Evolutionary conservation across 768 basidiomycete species (phyloP).

Genomic region (Boletus barrowsii): DNA sequence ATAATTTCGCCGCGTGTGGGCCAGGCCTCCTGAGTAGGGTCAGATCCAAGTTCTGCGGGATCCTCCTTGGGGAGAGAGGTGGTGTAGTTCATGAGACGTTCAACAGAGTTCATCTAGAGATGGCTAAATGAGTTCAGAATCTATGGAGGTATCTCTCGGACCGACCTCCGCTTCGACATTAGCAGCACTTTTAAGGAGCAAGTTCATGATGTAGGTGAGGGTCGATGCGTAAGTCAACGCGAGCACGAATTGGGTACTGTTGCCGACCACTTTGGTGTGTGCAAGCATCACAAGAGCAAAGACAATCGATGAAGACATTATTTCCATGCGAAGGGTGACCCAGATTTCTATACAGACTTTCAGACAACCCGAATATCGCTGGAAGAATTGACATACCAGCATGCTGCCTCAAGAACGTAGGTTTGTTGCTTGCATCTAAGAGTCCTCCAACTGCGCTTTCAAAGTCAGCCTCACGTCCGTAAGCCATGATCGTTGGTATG

Average conservation of each 20-base stretch:
- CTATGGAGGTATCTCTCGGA: neutral
- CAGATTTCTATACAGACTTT: slow-evolving; percentile 24
- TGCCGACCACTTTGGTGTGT: slow-evolving; percentile 24
- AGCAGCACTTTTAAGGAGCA: slow-evolving; percentile 26
- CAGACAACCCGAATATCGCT: neutral
- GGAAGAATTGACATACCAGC: slow-evolving; percentile 17
- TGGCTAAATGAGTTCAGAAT: neutral
- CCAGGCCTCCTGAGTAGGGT: slow-evolving; percentile 21
- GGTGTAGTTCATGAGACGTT: slow-evolving; percentile 28
- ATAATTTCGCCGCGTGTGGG: slow-evolving; percentile 57
- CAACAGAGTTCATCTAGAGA: slow-evolving; percentile 28
- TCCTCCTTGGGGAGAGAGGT: slow-evolving; percentile 24
- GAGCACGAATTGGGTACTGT: slow-evolving; percentile 23
- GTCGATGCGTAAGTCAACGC: slow-evolving; percentile 27
- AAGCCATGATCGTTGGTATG: slow-evolving; percentile 46
- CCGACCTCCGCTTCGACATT: slow-evolving; percentile 28
- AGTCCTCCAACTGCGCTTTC: slow-evolving; percentile 19
- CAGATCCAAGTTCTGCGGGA: slow-evolving; percentile 16
- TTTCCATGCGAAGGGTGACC: slow-evolving; percentile 31
- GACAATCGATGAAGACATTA: slow-evolving; percentile 26
- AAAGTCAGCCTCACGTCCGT: slow-evolving; percentile 33
- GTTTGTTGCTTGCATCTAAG: slow-evolving; percentile 28
- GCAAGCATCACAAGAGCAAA: slow-evolving; percentile 27
- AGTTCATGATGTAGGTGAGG: slow-evolving; percentile 28
- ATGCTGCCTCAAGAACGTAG: slow-evolving; percentile 25